A percentile compares a stretch with the other conserved stretches of the same genome.
phyloP scores from a whole-genome alignment of 73 alveolate species.

The Symbiodinium natans region DNA sequence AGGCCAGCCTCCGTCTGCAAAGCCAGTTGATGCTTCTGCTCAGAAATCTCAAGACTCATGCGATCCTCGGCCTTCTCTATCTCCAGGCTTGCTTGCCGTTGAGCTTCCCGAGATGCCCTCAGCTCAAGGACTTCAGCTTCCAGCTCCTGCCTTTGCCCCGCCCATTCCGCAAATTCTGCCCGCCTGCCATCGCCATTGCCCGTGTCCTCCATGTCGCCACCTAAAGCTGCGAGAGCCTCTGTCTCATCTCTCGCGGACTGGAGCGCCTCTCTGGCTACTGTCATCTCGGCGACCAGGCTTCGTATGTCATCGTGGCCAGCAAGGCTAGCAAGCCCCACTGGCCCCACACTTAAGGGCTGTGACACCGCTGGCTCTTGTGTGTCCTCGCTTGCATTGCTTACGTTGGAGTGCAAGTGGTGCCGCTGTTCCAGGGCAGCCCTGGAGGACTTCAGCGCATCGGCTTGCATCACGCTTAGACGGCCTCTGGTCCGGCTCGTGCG shows the following conservation, averaged over 20 bases:
- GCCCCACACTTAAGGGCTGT: neutral
- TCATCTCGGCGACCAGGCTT: neutral
- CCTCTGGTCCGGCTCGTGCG: slow-evolving; percentile 2
- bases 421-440: neutral
- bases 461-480: neutral
- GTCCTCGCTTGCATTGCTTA: too few relatives aligned
- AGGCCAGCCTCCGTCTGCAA: neutral
- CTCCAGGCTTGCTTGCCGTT: neutral
- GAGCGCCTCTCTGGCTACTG: neutral
- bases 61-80: neutral
- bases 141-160: neutral
- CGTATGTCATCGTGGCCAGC: neutral
- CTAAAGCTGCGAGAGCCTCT: neutral
- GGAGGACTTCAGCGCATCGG: slow-evolving; percentile 6
- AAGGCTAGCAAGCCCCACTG: too few relatives aligned
- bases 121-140: neutral
- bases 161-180: too few relatives aligned
- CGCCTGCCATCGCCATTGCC: too few relatives aligned
- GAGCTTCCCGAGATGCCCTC: neutral
- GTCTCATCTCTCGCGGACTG: neutral
- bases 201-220: neutral
- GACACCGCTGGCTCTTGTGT: neutral
- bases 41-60: neutral
- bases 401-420: neutral
- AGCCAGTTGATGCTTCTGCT: neutral